Conservation (phyloP, 1,139 yeast genomes). For the Candida sp. region DNA sequence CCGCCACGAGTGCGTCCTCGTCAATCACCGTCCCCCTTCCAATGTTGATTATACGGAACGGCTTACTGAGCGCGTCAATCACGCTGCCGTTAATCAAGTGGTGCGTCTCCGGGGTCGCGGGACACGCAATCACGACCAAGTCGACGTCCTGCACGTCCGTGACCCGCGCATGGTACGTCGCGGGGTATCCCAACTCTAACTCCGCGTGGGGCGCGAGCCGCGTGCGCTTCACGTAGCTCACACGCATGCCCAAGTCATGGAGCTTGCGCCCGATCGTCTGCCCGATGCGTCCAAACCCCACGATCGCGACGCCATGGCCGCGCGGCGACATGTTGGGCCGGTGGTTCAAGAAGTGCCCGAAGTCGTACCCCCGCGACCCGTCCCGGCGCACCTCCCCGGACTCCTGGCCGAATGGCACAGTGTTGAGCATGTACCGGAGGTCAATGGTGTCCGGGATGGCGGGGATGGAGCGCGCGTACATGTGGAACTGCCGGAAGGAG, state of each 20-base stretch:
- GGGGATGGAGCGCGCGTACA: slow-evolving; percentile 36
- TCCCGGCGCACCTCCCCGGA: slow-evolving; percentile 9
- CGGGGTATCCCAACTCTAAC: slow-evolving; percentile 44
- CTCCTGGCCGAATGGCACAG: slow-evolving; percentile 11
- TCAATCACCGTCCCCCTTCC: slow-evolving; percentile 80
- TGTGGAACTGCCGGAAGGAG: slow-evolving; percentile 63
- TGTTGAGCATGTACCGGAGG: slow-evolving; percentile 13
- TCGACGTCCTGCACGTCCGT: slow-evolving; percentile 47
- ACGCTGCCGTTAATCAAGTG: slow-evolving; percentile 56
- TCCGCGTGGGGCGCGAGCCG: slow-evolving; percentile 43
- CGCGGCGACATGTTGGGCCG: slow-evolving; percentile 50
- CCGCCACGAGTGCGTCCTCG: slow-evolving; percentile 73
- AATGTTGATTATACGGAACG: slow-evolving; percentile 73
- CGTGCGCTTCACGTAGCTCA: slow-evolving; percentile 64
- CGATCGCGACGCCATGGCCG: slow-evolving; percentile 65
- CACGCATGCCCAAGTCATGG: slow-evolving; percentile 64
- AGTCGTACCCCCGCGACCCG: slow-evolving; percentile 34
- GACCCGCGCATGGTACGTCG: slow-evolving; percentile 49
- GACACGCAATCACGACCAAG: slow-evolving; percentile 69
- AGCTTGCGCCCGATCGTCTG: slow-evolving; percentile 63
- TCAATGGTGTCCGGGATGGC: slow-evolving; percentile 12
- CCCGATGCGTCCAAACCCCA: slow-evolving; percentile 85
- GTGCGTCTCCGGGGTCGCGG: slow-evolving; percentile 63
- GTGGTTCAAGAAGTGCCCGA: slow-evolving; percentile 50
- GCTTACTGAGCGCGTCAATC: slow-evolving; percentile 49